Evolutionary conservation across 139 green algal species (phyloP).

Genomic region (Micractinium conductrix): DNA sequence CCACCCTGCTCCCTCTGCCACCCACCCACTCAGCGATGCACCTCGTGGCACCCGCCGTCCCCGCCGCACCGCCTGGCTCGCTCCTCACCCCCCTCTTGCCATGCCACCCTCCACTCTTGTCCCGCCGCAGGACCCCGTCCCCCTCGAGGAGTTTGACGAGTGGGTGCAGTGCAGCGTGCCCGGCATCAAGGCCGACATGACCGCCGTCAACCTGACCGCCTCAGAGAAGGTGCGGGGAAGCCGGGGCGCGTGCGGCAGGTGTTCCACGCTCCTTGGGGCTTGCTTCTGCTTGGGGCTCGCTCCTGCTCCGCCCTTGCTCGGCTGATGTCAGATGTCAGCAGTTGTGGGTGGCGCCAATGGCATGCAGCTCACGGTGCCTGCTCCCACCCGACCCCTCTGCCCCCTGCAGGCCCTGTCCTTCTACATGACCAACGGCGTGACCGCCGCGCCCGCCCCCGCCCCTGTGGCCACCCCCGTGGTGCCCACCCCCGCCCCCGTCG

Average conservation of each 20-base stretch:
- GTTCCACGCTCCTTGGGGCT: too few relatives aligned
- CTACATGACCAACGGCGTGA: conserved; percentile 11
- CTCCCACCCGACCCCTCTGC: too few relatives aligned
- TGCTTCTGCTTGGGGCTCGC: too few relatives aligned
- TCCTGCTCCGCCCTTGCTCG: too few relatives aligned
- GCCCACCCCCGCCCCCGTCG: neutral
- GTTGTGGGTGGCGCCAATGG: too few relatives aligned
- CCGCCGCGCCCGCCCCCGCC: conserved; percentile 10
- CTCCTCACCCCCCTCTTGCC: neutral
- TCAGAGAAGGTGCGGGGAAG: neutral
- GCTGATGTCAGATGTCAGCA: too few relatives aligned
- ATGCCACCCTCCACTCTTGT: neutral
- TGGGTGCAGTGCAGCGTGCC: conserved; percentile 13
- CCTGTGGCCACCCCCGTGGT: neutral
- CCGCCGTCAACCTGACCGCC: conserved; percentile 28
- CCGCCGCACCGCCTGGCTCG: neutral
- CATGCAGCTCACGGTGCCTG: too few relatives aligned
- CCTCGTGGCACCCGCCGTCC: neutral
- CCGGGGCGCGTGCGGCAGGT: too few relatives aligned
- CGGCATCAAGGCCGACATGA: conserved; percentile 28
- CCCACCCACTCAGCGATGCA: neutral
- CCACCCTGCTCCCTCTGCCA: too few relatives aligned
- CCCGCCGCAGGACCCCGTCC: conserved; percentile 20
- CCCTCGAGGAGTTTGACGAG: conserved; percentile 23
- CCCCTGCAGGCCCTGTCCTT: too few relatives aligned